Base-by-base conservation (phyloP, 768 basidiomycete species). In the Kwoniella shandongensis region DNA sequence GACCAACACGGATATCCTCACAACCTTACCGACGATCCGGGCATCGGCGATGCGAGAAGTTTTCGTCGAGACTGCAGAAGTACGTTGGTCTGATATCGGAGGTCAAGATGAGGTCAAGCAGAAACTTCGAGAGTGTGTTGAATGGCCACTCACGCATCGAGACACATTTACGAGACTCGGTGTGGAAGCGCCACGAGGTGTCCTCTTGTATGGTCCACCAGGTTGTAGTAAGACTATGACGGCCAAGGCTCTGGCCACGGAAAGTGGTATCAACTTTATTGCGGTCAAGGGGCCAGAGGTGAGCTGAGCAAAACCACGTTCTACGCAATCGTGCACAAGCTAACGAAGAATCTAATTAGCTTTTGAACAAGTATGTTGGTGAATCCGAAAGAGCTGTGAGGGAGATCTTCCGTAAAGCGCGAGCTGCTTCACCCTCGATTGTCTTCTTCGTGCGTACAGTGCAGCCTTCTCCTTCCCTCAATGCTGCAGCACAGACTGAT, bases 261-360 rank as follows among this genome's bases (percentile, higher is more conserved):
- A 96, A 76, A 89, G 89, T 65, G 92, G 91, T 3, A 84, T 97
- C 55, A 97, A 97, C 75, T 97, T 97, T 74, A 83, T 99, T 39
- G 91, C 94, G 22, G 90, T 99, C 29, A 96, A 96, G 76, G 96
- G 96, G 0, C 92, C 96, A 0, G 96, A 99, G 83, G 94, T 89
- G 63, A 63, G 83, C 64, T 30, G 13, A 6, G 23, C 23, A 20
- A 20, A n/a, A 26, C 18, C 17, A n/a, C 26, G 10, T 26, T 23
- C 20, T 32, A n/a, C n/a, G n/a, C n/a, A n/a, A n/a, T n/a, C n/a
- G n/a, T n/a, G n/a, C n/a, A n/a, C n/a, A n/a, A n/a, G n/a, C 6
- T 40, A 32, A 3, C 18, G 6, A 25, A 29, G 8, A 29, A 32
- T 29, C 27, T 11, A 13, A 8, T 45, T 69, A 98, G 92, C 82